Percentiles rank a stretch among this genome's conserved stretches.
These are phyloP conservation scores for Jaminaea rosea DNA, from an alignment of 1,284 basidiomycete genomes.

Conservation along the genomic window DNA sequence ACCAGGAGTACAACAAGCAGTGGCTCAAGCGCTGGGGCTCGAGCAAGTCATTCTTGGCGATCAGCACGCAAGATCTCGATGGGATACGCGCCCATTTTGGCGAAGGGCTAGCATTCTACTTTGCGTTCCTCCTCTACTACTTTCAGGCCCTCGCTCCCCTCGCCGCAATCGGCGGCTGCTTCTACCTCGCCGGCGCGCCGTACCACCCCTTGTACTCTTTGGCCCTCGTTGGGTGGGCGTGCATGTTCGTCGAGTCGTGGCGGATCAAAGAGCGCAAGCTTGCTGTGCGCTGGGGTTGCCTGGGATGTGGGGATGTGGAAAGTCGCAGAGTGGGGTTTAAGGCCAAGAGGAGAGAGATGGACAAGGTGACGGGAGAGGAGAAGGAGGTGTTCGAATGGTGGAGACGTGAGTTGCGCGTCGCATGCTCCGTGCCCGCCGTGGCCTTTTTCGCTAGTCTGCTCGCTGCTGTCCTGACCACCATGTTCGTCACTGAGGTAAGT, in stretches of 20 bases:
- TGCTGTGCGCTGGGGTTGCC: conserved; percentile 42
- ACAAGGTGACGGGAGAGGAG: conserved; percentile 35
- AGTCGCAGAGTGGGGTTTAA: conserved; percentile 27
- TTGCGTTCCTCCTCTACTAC: conserved; percentile 43
- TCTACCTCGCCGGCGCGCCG: conserved; percentile 26
- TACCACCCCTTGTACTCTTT: conserved; percentile 35
- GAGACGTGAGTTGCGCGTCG: conserved; percentile 57
- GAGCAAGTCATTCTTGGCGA: neutral
- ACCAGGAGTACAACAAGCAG: conserved; percentile 28
- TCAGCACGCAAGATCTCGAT: conserved; percentile 20
- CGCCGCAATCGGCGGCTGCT: conserved; percentile 24
- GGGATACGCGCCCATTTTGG: conserved; percentile 40
- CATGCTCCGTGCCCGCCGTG: conserved; percentile 70
- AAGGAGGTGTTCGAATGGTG: conserved; percentile 46
- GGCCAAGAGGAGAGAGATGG: conserved; percentile 18
- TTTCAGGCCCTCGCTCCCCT: conserved; percentile 32
- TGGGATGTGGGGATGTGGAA: conserved; percentile 26
- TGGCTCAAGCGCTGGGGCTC: conserved; percentile 35
- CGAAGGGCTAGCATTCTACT: conserved; percentile 45
- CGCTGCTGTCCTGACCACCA: conserved; percentile 50
- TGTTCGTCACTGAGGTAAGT: conserved; percentile 47
- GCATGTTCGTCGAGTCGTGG: conserved; percentile 40
- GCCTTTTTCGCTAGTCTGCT: conserved; percentile 65
- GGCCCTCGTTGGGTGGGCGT: conserved; percentile 33
- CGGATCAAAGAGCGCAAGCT: conserved; percentile 39